Conservation (phyloP, 2,329 filamentous ascomycete species). For the Sporothrix protearum region DNA sequence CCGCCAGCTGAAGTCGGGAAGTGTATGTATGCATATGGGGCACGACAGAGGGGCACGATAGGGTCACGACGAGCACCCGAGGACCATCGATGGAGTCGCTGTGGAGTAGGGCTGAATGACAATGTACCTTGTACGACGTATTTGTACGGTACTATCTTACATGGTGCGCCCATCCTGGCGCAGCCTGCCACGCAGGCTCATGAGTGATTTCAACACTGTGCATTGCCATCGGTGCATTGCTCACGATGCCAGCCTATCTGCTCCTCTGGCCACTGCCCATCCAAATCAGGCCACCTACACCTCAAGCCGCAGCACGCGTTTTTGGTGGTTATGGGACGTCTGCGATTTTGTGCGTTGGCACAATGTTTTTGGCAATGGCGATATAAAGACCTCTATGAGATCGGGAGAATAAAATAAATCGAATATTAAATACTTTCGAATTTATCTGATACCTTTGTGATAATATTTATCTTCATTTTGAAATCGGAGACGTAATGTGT, state of each 20-base stretch:
- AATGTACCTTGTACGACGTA: neutral
- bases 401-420: neutral
- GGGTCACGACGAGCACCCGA: neutral
- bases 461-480: neutral
- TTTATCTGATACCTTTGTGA: neutral
- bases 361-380: neutral
- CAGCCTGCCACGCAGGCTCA: neutral
- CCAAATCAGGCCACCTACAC: neutral
- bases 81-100: neutral
- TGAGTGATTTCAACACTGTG: neutral
- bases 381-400: neutral
- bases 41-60: slow-evolving; percentile 10
- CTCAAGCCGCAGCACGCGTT: neutral
- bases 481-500: neutral
- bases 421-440: neutral
- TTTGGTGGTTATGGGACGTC: neutral
- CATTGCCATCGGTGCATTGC: neutral
- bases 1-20: neutral
- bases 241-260: neutral
- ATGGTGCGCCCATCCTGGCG: slow-evolving; percentile 5
- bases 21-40: neutral
- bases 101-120: slow-evolving; percentile 8
- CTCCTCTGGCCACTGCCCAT: neutral
- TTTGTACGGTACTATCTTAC: no score
- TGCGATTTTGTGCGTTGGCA: neutral